Base-by-base conservation (phyloP, 2,329 filamentous ascomycete genomes). In the Huntiella bhutanensis region DNA sequence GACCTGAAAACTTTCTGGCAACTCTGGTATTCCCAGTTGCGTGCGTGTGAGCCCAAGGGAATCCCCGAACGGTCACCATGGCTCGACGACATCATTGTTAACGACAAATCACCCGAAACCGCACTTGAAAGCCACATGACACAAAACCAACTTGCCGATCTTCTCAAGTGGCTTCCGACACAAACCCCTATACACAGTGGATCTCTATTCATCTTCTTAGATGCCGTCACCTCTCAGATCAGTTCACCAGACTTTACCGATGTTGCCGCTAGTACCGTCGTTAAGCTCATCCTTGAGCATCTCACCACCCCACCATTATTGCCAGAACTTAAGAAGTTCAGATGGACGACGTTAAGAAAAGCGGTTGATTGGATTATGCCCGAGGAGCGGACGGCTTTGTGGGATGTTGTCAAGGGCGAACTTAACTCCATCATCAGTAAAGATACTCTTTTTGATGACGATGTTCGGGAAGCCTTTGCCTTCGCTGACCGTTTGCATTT, bases 1-100 rank as follows among this genome's bases (percentile, higher is more conserved):
- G 5, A 63, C 58, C 4, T 62, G 59, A 8, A 64, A 67, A 45
- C 63, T 65, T 72, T 71, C 47, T 49, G 71, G 49, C 62, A 61
- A 41, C 54, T 64, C 2, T 73, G 69, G 69, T 66, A 61, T 41
- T 53, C 59, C 37, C 62, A 67, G 47, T 57, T 70, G 1, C 59
- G 57, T 34, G 54, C 59, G 11, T 55, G 58, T 12, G 59, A 64
- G 47, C 53, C 56, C 39, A 53, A 55, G 34, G 55, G 59, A 13
- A 48, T 52, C 19, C 28, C 12, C 52, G 53, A 32, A 11, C 61
- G 42, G 5, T 61, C 58, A 1, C 59, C 60, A 0, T 65, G 63
- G 62, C 41, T 53, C 4, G 47, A 53, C 5, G 40, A 43, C n/a
- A 38, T 44, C 11, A 39, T 52, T 11, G 46, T 50, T 4, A 38